Base-by-base conservation (phyloP, 2,329 filamentous ascomycete genomes). In the Trichoderma atrobrunneum region DNA sequence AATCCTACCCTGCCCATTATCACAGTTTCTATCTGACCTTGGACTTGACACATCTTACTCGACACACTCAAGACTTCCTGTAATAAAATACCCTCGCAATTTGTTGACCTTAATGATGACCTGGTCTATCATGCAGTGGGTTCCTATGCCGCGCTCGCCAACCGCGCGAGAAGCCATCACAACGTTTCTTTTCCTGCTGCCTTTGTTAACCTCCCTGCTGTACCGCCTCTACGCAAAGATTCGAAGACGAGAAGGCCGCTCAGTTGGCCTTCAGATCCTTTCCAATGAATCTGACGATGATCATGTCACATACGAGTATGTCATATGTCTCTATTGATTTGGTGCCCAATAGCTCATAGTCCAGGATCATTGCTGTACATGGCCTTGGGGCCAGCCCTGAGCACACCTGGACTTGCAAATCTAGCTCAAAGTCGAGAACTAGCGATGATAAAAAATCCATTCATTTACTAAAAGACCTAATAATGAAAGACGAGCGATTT, bases 301-400 rank as follows among this genome's bases (percentile, higher is more conserved):
- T 11, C 30, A 32, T 1, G 30, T 32, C 30, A 32, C 34, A 26
- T 65, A 54, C 21, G 62, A 65, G 62, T 65, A 34, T 7, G 26
- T 12, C 7, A 2, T 0, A 7, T 34, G 11, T 63, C 18, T 5
- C 7, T 3, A 24, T 24, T 26, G 0, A 18, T 21, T 12, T 14
- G 30, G n/a, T 43, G 7, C 2, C 2, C 60, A 18, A 7, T 18
- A 6, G n/a, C 62, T 54, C 11, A 64, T 3, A 8, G 0, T 7
- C 1, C 5, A 71, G 68, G 8, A 77, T 77, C 54, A 48, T 77
- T 48, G 73, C 76, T 16, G 72, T 76, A 36, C 74, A 76, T 54
- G 73, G 75, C 28, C 74, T 77, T 2, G 74, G 73, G 3, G 74
- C 73, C 1, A 57, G 74, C 70, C 74, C 73, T 3, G 71, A 74